Conservation (phyloP, 148 eudicot species). For the Drosera capensis region DNA sequence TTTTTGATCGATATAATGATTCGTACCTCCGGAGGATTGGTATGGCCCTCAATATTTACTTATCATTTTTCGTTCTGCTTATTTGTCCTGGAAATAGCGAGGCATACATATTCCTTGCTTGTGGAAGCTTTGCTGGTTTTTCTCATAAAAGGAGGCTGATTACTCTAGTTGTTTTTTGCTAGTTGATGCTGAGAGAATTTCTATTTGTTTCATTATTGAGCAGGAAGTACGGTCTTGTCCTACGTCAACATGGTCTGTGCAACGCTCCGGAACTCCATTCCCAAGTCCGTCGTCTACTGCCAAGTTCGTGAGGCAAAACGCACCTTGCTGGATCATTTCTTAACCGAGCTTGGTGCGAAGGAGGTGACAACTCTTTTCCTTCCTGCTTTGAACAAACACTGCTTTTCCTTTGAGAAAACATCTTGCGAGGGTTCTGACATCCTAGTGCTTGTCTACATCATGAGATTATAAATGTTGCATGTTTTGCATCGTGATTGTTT, state of each 20-base stretch:
- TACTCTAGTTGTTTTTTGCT: no score
- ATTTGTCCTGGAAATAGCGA: no score
- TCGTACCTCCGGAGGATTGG: constrained; percentile 86
- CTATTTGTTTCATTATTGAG: no score
- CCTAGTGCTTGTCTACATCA: background rate
- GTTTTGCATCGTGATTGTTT: background rate
- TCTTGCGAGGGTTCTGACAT: no score
- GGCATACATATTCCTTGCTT: no score
- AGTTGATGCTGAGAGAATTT: no score
- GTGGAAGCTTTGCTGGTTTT: no score
- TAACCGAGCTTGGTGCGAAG: constrained; percentile 73
- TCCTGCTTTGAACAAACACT: no score
- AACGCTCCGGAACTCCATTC: constrained; percentile 71
- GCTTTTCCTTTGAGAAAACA: no score
- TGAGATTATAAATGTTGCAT: background rate
- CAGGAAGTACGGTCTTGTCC: constrained; percentile 78
- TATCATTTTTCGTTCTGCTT: no score
- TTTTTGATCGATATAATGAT: constrained; percentile 89
- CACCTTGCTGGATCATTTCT: constrained; percentile 83
- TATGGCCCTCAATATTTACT: constrained; percentile 25
- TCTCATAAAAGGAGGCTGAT: no score
- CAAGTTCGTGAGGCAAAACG: constrained; percentile 99
- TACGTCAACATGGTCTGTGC: constrained; percentile 90
- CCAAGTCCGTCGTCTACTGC: constrained; percentile 87
- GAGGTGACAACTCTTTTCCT: constrained; percentile 48